These are phyloP conservation scores for Penicillium sp. DNA, from an alignment of 2,329 filamentous ascomycete genomes.

Conservation along the genomic window DNA sequence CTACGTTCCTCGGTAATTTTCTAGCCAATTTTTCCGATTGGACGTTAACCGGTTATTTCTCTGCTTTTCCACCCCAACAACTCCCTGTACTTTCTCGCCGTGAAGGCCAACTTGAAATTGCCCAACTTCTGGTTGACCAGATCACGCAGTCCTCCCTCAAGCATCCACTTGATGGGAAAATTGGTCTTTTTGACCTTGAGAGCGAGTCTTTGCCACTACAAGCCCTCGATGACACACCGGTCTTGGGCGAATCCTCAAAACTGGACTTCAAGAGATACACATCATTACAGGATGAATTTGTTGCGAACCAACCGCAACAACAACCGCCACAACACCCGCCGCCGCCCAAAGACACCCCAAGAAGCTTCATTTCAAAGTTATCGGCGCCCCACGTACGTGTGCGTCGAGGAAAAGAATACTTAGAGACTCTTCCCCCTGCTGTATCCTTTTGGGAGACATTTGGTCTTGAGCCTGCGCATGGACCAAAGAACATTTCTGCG, in stretches of 20 bases:
- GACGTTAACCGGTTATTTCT: slow-evolving; percentile 41
- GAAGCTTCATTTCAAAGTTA: slow-evolving; percentile 43
- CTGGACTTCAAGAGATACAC: slow-evolving; percentile 39
- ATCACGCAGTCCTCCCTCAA: slow-evolving; percentile 45
- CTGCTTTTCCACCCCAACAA: slow-evolving; percentile 31
- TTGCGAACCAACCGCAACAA: slow-evolving; percentile 18
- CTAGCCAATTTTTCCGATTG: slow-evolving; percentile 41
- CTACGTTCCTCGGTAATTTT: slow-evolving; percentile 38
- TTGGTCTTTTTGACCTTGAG: slow-evolving; percentile 29
- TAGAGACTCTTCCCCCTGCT: slow-evolving; percentile 56
- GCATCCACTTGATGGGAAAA: slow-evolving; percentile 30
- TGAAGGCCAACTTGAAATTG: slow-evolving; percentile 39
- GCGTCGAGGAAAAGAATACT: slow-evolving; percentile 50
- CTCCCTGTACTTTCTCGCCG: slow-evolving; percentile 33
- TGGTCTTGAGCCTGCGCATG: slow-evolving; percentile 55
- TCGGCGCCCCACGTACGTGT: slow-evolving; percentile 54
- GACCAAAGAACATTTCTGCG: slow-evolving; percentile 55
- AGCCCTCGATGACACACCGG: slow-evolving; percentile 28
- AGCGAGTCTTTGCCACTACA: slow-evolving; percentile 23
- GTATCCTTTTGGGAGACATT: slow-evolving; percentile 61
- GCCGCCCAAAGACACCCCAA: slow-evolving; percentile 27
- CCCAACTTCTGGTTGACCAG: slow-evolving; percentile 44
- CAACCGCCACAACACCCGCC: not conserved
- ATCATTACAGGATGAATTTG: slow-evolving; percentile 30
- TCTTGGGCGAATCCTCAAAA: slow-evolving; percentile 30